Evolutionary conservation across 2,329 filamentous ascomycete genomes (phyloP).

Genomic region (Epichloe gansuensis): DNA sequence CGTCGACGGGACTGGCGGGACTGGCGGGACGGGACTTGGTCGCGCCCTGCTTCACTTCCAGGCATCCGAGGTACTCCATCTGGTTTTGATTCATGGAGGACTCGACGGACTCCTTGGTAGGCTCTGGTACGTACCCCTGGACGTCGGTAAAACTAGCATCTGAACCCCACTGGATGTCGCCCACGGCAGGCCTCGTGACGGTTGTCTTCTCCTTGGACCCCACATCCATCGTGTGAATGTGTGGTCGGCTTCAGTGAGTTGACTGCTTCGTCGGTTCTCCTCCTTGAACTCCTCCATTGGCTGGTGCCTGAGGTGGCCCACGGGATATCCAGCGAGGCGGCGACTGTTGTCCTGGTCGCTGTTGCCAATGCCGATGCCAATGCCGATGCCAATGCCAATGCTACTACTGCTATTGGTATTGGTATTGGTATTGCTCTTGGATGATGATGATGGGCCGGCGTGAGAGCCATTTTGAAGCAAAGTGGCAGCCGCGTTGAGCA

Average conservation of each 20-base stretch:
- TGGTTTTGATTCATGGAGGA: conserved; percentile 42
- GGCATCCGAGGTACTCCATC: conserved; percentile 42
- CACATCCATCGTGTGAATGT: conserved; percentile 32
- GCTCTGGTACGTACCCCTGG: conserved; percentile 46
- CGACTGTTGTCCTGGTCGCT: conserved; percentile 12
- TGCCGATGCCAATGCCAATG: too few relatives aligned
- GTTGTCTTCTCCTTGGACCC: conserved; percentile 16
- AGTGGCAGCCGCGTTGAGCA: conserved; percentile 43
- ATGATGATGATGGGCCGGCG: not conserved
- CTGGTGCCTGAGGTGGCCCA: conserved; percentile 31
- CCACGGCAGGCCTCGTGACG: conserved; percentile 23
- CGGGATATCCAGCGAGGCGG: conserved; percentile 20
- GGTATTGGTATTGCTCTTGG: conserved; percentile 1
- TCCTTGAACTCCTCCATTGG: conserved; percentile 30
- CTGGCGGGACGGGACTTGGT: conserved; percentile 43
- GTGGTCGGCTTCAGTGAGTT: conserved; percentile 20
- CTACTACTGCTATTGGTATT: too few relatives aligned
- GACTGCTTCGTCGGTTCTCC: conserved; percentile 23
- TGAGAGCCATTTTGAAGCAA: conserved; percentile 32
- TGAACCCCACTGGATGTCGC: conserved; percentile 54
- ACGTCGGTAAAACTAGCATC: conserved; percentile 49
- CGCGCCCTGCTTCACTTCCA: conserved; percentile 45
- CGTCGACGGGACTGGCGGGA: conserved; percentile 31
- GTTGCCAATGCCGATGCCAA: conserved; percentile 14
- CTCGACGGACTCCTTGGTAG: conserved; percentile 45